Evolutionary conservation across 345 rosid genomes (phyloP).

Genomic region (Xanthoceras sorbifolium): DNA sequence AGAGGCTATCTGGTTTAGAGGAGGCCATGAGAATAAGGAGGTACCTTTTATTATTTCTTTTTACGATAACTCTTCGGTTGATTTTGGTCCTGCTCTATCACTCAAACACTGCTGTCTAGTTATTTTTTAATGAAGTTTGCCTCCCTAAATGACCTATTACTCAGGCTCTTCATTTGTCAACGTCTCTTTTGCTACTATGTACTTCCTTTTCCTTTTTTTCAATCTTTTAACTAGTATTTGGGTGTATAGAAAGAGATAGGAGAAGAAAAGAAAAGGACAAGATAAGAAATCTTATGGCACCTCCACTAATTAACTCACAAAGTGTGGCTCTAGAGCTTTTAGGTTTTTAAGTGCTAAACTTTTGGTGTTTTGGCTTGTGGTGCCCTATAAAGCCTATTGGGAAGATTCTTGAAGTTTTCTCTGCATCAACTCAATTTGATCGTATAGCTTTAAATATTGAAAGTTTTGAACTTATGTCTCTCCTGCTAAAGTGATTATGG

Average conservation of each 20-base stretch:
- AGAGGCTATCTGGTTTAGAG: conserved; percentile 60
- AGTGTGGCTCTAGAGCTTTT: neutral
- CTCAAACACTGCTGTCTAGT: too few species aligned
- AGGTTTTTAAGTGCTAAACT: neutral
- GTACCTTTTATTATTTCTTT: conserved; percentile 27
- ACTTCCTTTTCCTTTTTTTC: neutral
- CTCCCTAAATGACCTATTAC: too few species aligned
- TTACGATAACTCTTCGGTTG: too few species aligned
- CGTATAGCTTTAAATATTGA: neutral
- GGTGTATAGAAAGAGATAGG: neutral
- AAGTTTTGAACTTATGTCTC: neutral
- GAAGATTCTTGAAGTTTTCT: neutral
- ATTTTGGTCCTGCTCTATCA: neutral
- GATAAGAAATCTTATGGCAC: neutral
- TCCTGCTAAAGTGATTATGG: neutral
- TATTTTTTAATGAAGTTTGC: neutral
- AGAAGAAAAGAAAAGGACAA: neutral
- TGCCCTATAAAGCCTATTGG: neutral
- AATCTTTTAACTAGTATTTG: neutral
- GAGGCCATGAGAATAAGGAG: conserved; percentile 76
- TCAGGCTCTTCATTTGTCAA: neutral
- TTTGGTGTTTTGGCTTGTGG: neutral
- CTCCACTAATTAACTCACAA: neutral
- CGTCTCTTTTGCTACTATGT: neutral
- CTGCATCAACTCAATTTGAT: neutral